A percentile compares a stretch with the other conserved stretches of the same genome.
Evolutionary conservation across 75 land plant species (phyloP).

Genomic region (Selaginella tamariscina): DNA sequence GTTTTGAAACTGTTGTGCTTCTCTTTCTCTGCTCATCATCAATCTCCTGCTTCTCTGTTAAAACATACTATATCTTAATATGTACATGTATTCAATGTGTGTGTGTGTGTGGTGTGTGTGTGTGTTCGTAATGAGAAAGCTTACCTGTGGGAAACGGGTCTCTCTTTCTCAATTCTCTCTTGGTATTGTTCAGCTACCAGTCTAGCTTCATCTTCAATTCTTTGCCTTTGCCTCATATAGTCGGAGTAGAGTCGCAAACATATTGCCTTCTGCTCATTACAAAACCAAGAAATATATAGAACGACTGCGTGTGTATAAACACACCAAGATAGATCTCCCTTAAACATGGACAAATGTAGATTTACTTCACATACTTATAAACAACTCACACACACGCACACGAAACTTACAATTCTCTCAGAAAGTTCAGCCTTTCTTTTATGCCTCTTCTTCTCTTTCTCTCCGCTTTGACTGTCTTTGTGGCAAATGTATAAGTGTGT

Average conservation of each 20-base stretch:
- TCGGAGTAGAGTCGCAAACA: slow-evolving; percentile 28
- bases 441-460: neutral
- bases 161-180: slow-evolving; percentile 28
- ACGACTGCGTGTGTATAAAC: too few relatives aligned
- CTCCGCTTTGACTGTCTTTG: neutral
- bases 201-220: slow-evolving; percentile 25
- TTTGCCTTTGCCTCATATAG: slow-evolving; percentile 23
- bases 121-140: neutral
- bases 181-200: slow-evolving; percentile 21
- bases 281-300: neutral
- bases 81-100: too few relatives aligned
- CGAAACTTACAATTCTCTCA: neutral
- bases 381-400: too few relatives aligned
- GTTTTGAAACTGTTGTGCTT: slow-evolving; percentile 30
- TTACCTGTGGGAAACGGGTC: slow-evolving; percentile 22
- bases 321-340: too few relatives aligned
- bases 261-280: slow-evolving; percentile 19
- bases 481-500: neutral
- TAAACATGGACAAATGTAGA: too few relatives aligned
- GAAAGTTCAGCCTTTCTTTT: neutral
- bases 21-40: slow-evolving; percentile 24
- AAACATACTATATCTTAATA: too few relatives aligned
- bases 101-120: too few relatives aligned
- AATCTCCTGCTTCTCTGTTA: slow-evolving; percentile 30
- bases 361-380: too few relatives aligned